phyloP scores from a whole-genome alignment of 2,329 filamentous ascomycete genomes.

The Samsoniella hepiali region DNA sequence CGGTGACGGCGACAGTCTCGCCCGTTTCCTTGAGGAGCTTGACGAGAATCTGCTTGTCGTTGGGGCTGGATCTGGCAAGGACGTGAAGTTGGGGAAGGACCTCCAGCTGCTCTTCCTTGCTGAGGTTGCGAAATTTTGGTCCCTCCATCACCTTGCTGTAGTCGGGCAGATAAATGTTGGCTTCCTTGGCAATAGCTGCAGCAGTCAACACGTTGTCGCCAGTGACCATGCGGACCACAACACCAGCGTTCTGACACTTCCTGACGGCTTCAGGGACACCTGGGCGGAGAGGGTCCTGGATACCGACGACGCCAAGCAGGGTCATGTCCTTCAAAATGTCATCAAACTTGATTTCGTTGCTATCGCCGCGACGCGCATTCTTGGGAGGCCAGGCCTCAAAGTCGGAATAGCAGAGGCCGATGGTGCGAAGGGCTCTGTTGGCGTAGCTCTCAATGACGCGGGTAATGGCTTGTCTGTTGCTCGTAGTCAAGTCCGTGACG shows the following conservation, averaged over 20 bases:
- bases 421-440: slow-evolving; percentile 75
- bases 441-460: slow-evolving; percentile 75
- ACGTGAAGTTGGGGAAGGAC: slow-evolving; percentile 69
- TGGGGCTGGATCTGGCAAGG: slow-evolving; percentile 69
- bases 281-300: slow-evolving; percentile 74
- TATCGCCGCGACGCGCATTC: slow-evolving; percentile 52
- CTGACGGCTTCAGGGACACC: slow-evolving; percentile 72
- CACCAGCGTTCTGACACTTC: slow-evolving; percentile 71
- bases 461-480: slow-evolving; percentile 56
- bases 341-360: slow-evolving; percentile 62
- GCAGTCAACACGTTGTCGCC: slow-evolving; percentile 79
- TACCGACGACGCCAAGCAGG: slow-evolving; percentile 70
- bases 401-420: slow-evolving; percentile 79
- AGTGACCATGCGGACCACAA: slow-evolving; percentile 81
- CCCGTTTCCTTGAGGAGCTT: slow-evolving; percentile 67
- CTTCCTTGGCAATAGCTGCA: slow-evolving; percentile 74
- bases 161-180: slow-evolving; percentile 66
- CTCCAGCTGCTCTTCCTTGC: slow-evolving; percentile 60
- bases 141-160: slow-evolving; percentile 71
- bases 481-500: slow-evolving; percentile 44
- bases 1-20: slow-evolving; percentile 78
- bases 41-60: slow-evolving; percentile 73
- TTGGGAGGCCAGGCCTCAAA: slow-evolving; percentile 81
- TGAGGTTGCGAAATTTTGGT: slow-evolving; percentile 71
- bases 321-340: slow-evolving; percentile 65